A percentile compares a stretch with the other conserved stretches of the same genome.
Evolutionary conservation across 208 protist species (phyloP).

Genomic region (Leishmania turanica): DNA sequence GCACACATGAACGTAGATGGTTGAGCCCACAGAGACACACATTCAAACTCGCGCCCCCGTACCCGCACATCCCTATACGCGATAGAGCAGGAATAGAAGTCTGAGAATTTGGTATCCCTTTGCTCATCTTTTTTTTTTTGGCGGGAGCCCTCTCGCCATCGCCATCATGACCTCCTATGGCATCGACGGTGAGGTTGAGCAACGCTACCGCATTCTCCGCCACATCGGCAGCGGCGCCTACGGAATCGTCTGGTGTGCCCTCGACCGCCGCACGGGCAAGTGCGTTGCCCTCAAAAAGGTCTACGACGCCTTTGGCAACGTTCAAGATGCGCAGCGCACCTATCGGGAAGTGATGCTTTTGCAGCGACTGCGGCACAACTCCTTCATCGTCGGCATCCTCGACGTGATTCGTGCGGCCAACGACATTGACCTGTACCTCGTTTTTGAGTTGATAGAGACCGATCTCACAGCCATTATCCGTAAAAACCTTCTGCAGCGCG

Average conservation of each 20-base stretch:
- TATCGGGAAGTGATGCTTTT: conserved; percentile 98
- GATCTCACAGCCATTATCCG: conserved; percentile 94
- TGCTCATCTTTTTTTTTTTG: not conserved
- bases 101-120: not conserved
- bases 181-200: conserved; percentile 92
- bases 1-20: not conserved
- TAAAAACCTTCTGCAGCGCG: conserved; percentile 95
- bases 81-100: not conserved
- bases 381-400: conserved; percentile 93
- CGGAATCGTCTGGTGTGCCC: conserved; percentile 95
- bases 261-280: conserved; percentile 85
- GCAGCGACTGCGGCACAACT: conserved; percentile 63
- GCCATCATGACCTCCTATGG: conserved; percentile 70
- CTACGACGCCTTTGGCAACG: conserved; percentile 96
- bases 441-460: conserved; percentile 97
- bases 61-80: not conserved
- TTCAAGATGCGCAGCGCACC: conserved; percentile 93
- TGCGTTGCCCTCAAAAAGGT: conserved; percentile 97
- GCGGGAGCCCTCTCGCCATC: not conserved
- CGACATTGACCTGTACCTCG: conserved; percentile 96
- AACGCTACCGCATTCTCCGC: conserved; percentile 93
- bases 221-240: conserved; percentile 97
- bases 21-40: not conserved
- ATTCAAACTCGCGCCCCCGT: not conserved
- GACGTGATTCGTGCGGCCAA: conserved; percentile 97